These are phyloP conservation scores for Pseudogymnoascus sp. DNA, from an alignment of 2,329 filamentous ascomycete genomes.

Conservation along the genomic window DNA sequence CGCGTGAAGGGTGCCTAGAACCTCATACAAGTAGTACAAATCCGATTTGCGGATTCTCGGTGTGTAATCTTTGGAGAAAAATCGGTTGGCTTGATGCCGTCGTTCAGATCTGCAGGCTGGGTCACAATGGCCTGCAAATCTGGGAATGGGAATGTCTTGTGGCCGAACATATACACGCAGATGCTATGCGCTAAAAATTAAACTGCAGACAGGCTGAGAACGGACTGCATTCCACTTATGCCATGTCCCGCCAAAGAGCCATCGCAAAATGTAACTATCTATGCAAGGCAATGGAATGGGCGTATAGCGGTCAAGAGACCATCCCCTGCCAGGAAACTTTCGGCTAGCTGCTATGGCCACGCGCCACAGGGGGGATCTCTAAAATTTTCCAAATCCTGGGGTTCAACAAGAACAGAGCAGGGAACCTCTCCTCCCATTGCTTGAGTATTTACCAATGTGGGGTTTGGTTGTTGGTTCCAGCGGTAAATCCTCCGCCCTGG, in stretches of 20 bases:
- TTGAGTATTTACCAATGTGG: neutral
- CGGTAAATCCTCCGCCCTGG: neutral
- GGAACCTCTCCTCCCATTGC: neutral
- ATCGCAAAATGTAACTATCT: neutral
- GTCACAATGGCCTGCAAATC: neutral
- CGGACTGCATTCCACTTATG: neutral
- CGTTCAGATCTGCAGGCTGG: neutral
- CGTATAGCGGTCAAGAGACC: neutral
- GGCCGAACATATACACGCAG: neutral
- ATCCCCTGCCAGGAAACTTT: neutral
- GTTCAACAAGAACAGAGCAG: neutral
- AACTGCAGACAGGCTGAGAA: neutral
- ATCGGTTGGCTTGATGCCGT: neutral
- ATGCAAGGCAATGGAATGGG: neutral
- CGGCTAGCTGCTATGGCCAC: neutral
- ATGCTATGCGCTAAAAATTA: neutral
- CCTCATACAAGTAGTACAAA: neutral
- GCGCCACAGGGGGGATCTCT: neutral
- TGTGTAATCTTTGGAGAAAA: neutral
- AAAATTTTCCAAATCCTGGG: neutral
- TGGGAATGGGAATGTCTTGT: neutral
- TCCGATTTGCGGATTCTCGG: neutral
- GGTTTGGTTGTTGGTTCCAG: neutral
- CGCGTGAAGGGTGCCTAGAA: conserved; percentile 5
- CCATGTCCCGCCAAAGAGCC: neutral